phyloP scores from a whole-genome alignment of 768 basidiomycete species.

The Leccinum rimulosum region DNA sequence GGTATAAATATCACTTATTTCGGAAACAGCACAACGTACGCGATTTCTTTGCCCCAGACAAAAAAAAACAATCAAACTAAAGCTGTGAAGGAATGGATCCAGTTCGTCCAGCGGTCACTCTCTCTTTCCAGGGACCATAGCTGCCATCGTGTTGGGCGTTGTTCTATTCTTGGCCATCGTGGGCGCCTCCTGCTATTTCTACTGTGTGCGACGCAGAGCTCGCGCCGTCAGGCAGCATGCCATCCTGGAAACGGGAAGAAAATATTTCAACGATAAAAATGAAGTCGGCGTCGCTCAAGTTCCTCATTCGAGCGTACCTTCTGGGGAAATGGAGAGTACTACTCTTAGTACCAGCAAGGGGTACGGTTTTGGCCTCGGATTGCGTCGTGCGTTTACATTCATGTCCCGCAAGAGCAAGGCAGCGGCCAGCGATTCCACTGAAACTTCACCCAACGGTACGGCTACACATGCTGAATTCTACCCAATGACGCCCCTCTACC shows the following conservation, averaged over 20 bases:
- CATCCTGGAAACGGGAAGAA: background rate
- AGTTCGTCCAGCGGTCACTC: conserved; percentile 19
- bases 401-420: conserved; percentile 22
- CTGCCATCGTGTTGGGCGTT: conserved; percentile 59
- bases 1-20: conserved; percentile 50
- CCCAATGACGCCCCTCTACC: conserved; percentile 20
- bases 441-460: conserved; percentile 10
- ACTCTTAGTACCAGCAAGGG: conserved; percentile 33
- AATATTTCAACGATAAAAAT: background rate
- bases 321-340: conserved; percentile 26
- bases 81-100: conserved; percentile 18
- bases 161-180: conserved; percentile 50
- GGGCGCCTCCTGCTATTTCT: conserved; percentile 42
- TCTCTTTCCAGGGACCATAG: conserved; percentile 56
- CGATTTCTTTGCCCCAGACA: conserved; percentile 1
- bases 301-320: conserved; percentile 7
- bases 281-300: conserved; percentile 11
- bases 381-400: conserved; percentile 28
- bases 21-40: conserved; percentile 34
- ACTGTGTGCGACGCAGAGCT: conserved; percentile 47
- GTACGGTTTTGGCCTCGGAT: conserved; percentile 34
- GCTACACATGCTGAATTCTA: conserved; percentile 18
- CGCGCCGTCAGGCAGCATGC: conserved; percentile 24
- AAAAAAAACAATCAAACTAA: background rate
- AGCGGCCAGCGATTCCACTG: conserved; percentile 19